Evolutionary conservation across 2,329 filamentous ascomycete species (phyloP), one percentile per base, ranked within the genome.

Genomic region (Pseudogymnoascus sp.): DNA sequence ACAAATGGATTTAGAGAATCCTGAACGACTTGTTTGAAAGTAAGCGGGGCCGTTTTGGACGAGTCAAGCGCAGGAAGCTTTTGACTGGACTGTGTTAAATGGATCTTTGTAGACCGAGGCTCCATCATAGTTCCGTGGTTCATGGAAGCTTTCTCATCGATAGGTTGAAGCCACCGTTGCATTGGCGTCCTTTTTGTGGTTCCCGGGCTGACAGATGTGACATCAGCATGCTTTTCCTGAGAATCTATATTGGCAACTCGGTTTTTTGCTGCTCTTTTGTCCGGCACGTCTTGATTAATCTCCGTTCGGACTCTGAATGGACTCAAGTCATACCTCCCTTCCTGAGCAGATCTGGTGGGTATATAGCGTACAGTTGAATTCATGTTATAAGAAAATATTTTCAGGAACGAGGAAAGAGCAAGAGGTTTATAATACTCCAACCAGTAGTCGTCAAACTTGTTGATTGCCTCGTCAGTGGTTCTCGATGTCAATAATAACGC

Each of bases 391-490:
- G 91, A 85, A 71, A 96, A 97, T 72, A 97, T 89, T 71, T 97
- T 99, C 12, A 87, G 82, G 66, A 97, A 91, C 0, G 91, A 94
- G 0, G 94, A 96, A 1, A 97, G 76, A 0, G 89, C 90, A 6
- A 90, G 81, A 0, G 94, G 94, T 12, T 92, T 86, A 71, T 99
- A 99, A 73, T 97, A 97, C 72, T 99, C 94, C 6, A 94, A 79
- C 94, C 94, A 99, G 74, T 96, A 99, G 73, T 97, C 91, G 70
- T 97, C 93, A 63, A 90, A 91, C 63, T 82, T 84, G 3, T 80
- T 62, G 9, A 72, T 60, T 15, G 69, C 64, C 37, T 71, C 71
- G n/a, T 60, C 57, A 1, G 65, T 58, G 14, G 63, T 60, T 62
- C 18, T 62, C 69, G 6, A 38, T 15, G 80, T 78, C 4, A 86